phyloP scores from a whole-genome alignment of 2,329 filamentous ascomycete species.

The Capronia epimyces region DNA sequence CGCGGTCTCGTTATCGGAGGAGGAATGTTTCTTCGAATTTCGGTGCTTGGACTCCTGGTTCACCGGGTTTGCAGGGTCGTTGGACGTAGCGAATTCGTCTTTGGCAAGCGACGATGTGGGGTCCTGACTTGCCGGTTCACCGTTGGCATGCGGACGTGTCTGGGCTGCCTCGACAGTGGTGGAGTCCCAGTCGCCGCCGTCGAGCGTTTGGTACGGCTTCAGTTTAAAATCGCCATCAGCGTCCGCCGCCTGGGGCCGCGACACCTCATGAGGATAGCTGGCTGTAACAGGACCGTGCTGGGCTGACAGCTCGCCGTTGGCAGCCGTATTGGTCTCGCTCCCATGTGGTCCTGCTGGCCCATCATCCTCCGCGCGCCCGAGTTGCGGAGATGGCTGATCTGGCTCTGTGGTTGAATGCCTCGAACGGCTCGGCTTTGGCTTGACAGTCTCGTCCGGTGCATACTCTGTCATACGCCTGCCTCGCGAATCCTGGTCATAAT shows the following conservation, averaged over 20 bases:
- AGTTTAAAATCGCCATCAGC: neutral
- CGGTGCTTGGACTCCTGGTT: slow-evolving; percentile 9
- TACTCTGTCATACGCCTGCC: slow-evolving; percentile 26
- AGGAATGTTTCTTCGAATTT: neutral
- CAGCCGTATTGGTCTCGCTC: neutral
- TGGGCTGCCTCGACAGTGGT: neutral
- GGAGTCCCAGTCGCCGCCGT: slow-evolving; percentile 17
- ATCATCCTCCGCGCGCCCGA: neutral
- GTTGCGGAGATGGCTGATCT: neutral
- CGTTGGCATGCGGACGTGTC: slow-evolving; percentile 1
- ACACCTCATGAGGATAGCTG: neutral
- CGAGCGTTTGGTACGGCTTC: slow-evolving; percentile 20
- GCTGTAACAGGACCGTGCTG: too few relatives aligned
- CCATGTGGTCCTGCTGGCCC: neutral
- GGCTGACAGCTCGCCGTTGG: neutral
- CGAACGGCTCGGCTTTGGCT: neutral
- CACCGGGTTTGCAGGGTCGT: slow-evolving; percentile 18
- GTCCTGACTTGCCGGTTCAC: slow-evolving; percentile 3
- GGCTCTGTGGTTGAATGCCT: neutral
- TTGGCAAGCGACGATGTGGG: slow-evolving; percentile 19
- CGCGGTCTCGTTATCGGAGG: neutral
- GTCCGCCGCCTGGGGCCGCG: neutral
- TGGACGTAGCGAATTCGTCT: slow-evolving; percentile 18
- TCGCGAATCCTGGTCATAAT: slow-evolving; percentile 21
- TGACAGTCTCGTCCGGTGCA: slow-evolving; percentile 21